A percentile compares a stretch with the other conserved stretches of the same genome.
phyloP scores from a whole-genome alignment of 805 yeast genomes.

The Kodamaea laetipori region DNA sequence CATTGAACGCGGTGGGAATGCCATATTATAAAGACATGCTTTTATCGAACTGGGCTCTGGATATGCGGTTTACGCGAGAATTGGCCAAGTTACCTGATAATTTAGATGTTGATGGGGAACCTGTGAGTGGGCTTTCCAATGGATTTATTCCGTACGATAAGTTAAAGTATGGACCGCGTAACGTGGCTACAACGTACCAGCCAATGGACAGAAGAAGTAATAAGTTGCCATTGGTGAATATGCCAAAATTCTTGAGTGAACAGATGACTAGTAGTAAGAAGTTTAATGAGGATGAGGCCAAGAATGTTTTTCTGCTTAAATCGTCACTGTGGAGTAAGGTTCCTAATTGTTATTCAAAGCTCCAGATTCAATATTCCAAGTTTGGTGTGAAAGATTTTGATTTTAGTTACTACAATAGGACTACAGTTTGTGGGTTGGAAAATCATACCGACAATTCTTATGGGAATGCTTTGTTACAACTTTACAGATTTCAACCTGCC shows the following conservation, averaged over 20 bases:
- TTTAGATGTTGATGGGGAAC: background rate
- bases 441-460: conserved; percentile 79
- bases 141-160: conserved; percentile 47
- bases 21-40: conserved; percentile 81
- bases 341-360: conserved; percentile 75
- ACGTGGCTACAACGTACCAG: conserved; percentile 46
- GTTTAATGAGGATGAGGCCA: conserved; percentile 4
- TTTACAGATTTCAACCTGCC: conserved; percentile 75
- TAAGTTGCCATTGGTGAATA: conserved; percentile 51
- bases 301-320: conserved; percentile 11
- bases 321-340: conserved; percentile 24
- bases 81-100: conserved; percentile 56
- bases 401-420: conserved; percentile 78
- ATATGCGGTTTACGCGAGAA: conserved; percentile 58
- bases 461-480: conserved; percentile 71
- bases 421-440: conserved; percentile 78
- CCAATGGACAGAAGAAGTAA: conserved; percentile 36
- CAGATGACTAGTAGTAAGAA: conserved; percentile 14
- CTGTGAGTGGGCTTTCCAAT: background rate
- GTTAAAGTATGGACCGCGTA: conserved; percentile 58
- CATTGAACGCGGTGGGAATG: conserved; percentile 76
- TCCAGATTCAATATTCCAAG: conserved; percentile 78
- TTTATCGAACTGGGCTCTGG: conserved; percentile 78
- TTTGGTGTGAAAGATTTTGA: conserved; percentile 96
- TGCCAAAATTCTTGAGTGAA: conserved; percentile 67